Percentiles rank a stretch among this genome's conserved stretches.
These are phyloP conservation scores for Pythium pyrilobum DNA, from an alignment of 352 stramenopile genomes.

Conservation along the genomic window DNA sequence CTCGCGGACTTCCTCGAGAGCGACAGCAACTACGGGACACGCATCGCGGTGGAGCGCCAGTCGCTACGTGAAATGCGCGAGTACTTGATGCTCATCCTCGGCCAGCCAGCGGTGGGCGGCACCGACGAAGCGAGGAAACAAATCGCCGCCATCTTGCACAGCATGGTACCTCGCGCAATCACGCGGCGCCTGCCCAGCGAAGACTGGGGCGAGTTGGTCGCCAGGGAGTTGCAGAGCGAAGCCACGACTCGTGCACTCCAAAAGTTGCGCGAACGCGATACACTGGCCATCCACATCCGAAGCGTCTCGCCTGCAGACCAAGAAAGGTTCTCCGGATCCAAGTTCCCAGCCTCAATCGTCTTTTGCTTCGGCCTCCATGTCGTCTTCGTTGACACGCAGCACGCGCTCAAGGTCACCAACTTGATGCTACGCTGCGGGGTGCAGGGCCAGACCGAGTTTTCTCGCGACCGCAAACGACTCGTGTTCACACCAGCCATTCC, in stretches of 20 bases:
- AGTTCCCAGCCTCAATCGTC: not conserved
- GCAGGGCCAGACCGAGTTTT: slow-evolving; percentile 21
- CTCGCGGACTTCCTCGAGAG: slow-evolving; percentile 8
- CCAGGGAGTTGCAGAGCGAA: slow-evolving; percentile 7
- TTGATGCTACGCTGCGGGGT: slow-evolving; percentile 11
- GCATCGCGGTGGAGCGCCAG: not conserved
- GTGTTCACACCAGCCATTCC: slow-evolving; percentile 29
- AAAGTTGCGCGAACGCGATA: slow-evolving; percentile 14
- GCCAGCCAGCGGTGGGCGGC: not conserved
- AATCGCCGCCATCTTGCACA: not conserved
- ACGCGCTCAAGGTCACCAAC: slow-evolving; percentile 32
- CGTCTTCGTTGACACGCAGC: slow-evolving; percentile 20
- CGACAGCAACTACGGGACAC: not conserved
- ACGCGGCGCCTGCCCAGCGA: not conserved
- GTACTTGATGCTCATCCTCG: slow-evolving; percentile 13
- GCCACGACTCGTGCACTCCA: slow-evolving; percentile 4
- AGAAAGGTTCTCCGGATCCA: slow-evolving; percentile 4
- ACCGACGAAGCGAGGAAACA: not conserved
- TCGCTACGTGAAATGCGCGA: slow-evolving; percentile 6
- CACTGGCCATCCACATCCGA: slow-evolving; percentile 16
- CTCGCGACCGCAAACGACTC: slow-evolving; percentile 3
- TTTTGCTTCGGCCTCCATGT: slow-evolving; percentile 24
- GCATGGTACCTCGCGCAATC: too few species aligned
- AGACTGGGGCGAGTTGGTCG: slow-evolving; percentile 15
- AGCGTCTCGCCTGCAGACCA: slow-evolving; percentile 11